phyloP scores from a whole-genome alignment of 495 filamentous ascomycete genomes.

The Hypoxylon lenormandii region DNA sequence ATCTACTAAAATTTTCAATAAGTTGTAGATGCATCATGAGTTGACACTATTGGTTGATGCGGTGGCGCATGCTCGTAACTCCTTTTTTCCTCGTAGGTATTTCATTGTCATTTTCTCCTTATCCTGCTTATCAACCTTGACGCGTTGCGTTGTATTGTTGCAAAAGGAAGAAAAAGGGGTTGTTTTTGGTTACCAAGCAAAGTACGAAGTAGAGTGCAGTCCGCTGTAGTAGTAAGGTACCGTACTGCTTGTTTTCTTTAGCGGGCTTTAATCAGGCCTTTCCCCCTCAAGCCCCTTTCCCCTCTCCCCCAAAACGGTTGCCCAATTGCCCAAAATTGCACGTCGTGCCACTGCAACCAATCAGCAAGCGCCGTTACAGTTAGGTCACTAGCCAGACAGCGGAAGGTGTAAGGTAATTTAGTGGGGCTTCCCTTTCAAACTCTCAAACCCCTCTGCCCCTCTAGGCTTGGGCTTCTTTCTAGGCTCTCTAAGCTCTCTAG shows the following conservation, averaged over 20 bases:
- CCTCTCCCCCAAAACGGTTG: constrained; percentile 19
- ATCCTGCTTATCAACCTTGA: background rate
- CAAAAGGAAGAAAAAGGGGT: constrained; percentile 23
- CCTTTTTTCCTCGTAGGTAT: constrained; percentile 9
- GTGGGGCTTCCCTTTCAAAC: too few relatives aligned
- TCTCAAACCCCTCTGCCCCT: constrained; percentile 25
- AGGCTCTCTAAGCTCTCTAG: constrained; percentile 24
- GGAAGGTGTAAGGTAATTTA: constrained; percentile 9
- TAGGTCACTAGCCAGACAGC: constrained; percentile 28
- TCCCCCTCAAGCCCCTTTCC: constrained; percentile 8
- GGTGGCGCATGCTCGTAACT: background rate
- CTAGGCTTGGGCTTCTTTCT: constrained; percentile 23
- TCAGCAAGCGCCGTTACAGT: constrained; percentile 5
- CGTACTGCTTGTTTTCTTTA: constrained; percentile 6
- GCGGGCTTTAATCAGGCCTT: constrained; percentile 19
- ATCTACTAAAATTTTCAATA: constrained; percentile 9
- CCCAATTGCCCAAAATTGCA: constrained; percentile 45
- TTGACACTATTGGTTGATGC: constrained; percentile 16
- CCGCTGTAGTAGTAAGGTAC: constrained; percentile 10
- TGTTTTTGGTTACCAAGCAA: background rate
- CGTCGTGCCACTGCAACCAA: constrained; percentile 27
- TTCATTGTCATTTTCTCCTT: constrained; percentile 22
- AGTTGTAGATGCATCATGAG: constrained; percentile 34
- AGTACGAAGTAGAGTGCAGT: background rate
- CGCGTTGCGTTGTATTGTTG: too few relatives aligned